phyloP scores from a whole-genome alignment of 2,329 filamentous ascomycete species.

The Penicillium sp. region DNA sequence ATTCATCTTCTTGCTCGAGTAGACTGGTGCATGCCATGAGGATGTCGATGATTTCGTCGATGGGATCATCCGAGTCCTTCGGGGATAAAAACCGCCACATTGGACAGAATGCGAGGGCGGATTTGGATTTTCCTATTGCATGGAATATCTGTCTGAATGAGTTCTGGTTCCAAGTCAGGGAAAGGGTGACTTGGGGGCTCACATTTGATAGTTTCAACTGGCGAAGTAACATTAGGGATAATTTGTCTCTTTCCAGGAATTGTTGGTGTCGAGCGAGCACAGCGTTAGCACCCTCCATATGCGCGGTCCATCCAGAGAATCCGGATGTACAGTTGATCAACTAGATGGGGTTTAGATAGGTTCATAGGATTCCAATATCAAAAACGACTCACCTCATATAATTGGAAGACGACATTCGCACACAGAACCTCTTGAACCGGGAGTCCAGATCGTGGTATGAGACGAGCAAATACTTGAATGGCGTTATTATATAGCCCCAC shows the following conservation, averaged over 20 bases:
- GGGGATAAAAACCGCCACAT: conserved; percentile 9
- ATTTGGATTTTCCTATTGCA: conserved; percentile 15
- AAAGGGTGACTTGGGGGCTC: background rate
- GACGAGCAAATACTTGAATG: conserved; percentile 10
- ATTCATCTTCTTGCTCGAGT: conserved; percentile 4
- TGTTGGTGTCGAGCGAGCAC: conserved; percentile 12
- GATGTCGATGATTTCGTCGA: conserved; percentile 16
- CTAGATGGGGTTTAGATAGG: conserved; percentile 6
- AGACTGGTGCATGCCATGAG: conserved; percentile 12
- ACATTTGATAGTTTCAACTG: conserved; percentile 16
- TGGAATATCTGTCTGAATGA: conserved; percentile 10
- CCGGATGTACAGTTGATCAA: conserved; percentile 15
- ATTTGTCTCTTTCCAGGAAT: conserved; percentile 5
- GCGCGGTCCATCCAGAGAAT: conserved; percentile 16
- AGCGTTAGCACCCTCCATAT: conserved; percentile 18
- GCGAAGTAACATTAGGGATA: conserved; percentile 11
- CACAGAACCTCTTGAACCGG: conserved; percentile 16
- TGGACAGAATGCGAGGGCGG: conserved; percentile 10
- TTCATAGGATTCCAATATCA: background rate
- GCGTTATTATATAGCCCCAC: conserved; percentile 13
- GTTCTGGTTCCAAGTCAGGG: background rate
- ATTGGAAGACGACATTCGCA: conserved; percentile 16
- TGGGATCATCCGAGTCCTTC: background rate
- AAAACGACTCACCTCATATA: conserved; percentile 11
- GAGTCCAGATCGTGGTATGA: conserved; percentile 7